These are phyloP conservation scores for Plasmodium vivax DNA, from an alignment of 169 alveolate species.

Conservation along the genomic window DNA sequence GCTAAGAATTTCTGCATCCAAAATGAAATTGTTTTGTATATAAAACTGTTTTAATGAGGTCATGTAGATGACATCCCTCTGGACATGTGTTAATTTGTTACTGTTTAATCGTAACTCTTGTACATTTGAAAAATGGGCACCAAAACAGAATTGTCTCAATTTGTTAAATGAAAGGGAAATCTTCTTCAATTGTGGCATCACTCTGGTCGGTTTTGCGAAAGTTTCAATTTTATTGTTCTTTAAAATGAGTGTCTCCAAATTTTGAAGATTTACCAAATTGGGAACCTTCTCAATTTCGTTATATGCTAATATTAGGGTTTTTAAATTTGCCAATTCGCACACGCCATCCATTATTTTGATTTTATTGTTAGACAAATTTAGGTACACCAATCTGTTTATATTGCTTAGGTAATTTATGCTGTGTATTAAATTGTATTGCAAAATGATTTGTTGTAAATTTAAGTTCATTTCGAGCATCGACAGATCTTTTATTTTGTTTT, in stretches of 20 bases:
- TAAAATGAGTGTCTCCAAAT: conserved; percentile 80
- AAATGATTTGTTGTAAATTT: conserved; percentile 71
- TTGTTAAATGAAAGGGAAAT: conserved; percentile 79
- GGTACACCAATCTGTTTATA: conserved; percentile 71
- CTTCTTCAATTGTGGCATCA: conserved; percentile 77
- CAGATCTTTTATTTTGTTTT: conserved; percentile 66
- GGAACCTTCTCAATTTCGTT: conserved; percentile 77
- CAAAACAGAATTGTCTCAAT: conserved; percentile 72
- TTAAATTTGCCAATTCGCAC: conserved; percentile 31
- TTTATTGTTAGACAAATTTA: conserved; percentile 78
- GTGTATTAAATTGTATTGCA: conserved; percentile 76
- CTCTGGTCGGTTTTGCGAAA: conserved; percentile 73
- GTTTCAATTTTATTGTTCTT: conserved; percentile 78
- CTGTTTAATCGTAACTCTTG: conserved; percentile 59
- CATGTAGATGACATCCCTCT: conserved; percentile 58
- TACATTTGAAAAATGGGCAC: conserved; percentile 44
- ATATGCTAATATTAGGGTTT: conserved; percentile 62
- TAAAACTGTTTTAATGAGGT: conserved; percentile 37
- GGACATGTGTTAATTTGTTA: conserved; percentile 40
- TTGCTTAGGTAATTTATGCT: conserved; percentile 77
- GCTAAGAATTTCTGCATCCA: conserved; percentile 4
- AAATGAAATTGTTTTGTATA: conserved; percentile 57
- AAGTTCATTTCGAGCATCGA: conserved; percentile 67
- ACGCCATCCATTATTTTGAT: conserved; percentile 72
- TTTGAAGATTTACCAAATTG: conserved; percentile 73